Base-by-base conservation (phyloP, 2,329 filamentous ascomycete genomes). In the Daldinia sp. region DNA sequence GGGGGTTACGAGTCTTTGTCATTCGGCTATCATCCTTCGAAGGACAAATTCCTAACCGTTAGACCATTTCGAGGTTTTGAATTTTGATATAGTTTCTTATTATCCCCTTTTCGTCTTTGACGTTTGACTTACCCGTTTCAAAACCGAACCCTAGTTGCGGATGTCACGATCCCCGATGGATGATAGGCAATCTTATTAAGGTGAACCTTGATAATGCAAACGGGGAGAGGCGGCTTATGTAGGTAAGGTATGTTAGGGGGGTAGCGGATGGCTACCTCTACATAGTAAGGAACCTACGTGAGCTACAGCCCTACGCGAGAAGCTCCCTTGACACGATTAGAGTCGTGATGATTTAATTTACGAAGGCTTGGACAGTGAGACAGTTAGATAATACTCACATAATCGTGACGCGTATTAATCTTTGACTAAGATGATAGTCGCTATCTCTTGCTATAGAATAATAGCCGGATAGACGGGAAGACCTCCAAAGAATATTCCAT, bases 381-480 rank as follows among this genome's bases (percentile, higher is more conserved):
- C 13, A 37, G 19, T n/a, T 25, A 25, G n/a, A n/a, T n/a, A n/a
- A n/a, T n/a, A n/a, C n/a, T n/a, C n/a, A n/a, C n/a, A n/a, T n/a
- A n/a, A n/a, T n/a, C n/a, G n/a, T 27, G 50, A 41, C 5, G 5
- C 30, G 35, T 23, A 27, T 41, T 15, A 41, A 50, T 34, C 2
- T 50, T 35, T 53, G 50, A 30, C 35, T 25, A 41, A 37, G 41
- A 41, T 30, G n/a, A 15, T 13, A n/a, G 35, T 25, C 3, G 27
- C 8, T 21, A 41, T 39, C 23, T 41, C 15, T 2, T 29, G 41
- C 34, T 53, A 15, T 15, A n/a, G 13, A 45, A 25, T 25, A 41
- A 51, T 37, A 37, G 19, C 23, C 61, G 64, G 64, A 64, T 64
- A 52, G 10, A 55, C 64, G 64, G 64, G 57, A 59, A 60, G 50